Evolutionary conservation across 2,329 filamentous ascomycete species (phyloP).

Genomic region (Fusarium haematococcum): DNA sequence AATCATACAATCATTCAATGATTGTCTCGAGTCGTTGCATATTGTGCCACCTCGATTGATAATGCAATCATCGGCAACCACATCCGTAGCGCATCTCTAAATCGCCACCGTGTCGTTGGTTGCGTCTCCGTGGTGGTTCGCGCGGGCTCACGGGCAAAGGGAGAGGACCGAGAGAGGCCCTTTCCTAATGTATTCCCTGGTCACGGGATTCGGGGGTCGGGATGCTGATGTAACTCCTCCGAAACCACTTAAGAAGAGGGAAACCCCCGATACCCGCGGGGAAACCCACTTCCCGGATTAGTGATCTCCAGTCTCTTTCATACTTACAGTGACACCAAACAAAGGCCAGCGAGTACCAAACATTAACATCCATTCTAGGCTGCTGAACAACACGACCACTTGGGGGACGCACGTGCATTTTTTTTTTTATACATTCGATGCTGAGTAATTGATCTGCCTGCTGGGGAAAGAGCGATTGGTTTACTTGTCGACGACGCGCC

Average conservation of each 20-base stretch:
- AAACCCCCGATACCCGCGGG: background rate
- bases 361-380: too few relatives aligned
- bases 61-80: background rate
- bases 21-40: background rate
- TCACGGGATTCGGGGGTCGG: slow-evolving; percentile 26
- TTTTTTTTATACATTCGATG: background rate
- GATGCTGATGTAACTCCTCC: slow-evolving; percentile 27
- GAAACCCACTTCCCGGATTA: background rate
- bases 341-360: background rate
- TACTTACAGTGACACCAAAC: background rate
- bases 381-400: background rate
- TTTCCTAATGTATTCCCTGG: background rate
- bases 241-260: slow-evolving; percentile 11
- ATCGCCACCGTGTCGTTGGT: background rate
- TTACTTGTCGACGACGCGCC: background rate
- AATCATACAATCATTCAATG: background rate
- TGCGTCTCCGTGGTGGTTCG: background rate
- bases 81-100: background rate
- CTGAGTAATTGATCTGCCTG: background rate
- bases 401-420: background rate
- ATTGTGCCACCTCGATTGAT: background rate
- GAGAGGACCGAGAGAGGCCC: background rate
- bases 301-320: background rate
- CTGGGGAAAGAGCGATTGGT: background rate
- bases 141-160: background rate